Conservation (phyloP, 2,329 filamentous ascomycete genomes). For the Botrytis paeoniae region DNA sequence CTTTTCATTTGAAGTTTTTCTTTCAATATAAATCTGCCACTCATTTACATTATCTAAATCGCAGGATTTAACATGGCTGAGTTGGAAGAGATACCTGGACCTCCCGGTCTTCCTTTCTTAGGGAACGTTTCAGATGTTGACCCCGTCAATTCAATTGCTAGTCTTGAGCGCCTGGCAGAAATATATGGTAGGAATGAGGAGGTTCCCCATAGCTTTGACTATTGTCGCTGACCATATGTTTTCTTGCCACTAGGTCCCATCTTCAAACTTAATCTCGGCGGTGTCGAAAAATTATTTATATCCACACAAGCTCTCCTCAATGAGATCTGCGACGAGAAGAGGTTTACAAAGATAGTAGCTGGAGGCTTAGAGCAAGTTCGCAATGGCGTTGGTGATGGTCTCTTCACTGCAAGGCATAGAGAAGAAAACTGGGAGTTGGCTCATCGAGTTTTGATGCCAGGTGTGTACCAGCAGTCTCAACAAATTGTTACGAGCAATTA, state of each 20-base stretch:
- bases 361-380: conserved; percentile 54
- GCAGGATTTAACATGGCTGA: conserved; percentile 21
- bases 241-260: conserved; percentile 43
- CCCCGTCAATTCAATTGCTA: conserved; percentile 52
- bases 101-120: conserved; percentile 24
- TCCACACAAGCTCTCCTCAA: conserved; percentile 55
- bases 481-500: neutral
- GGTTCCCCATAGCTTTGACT: neutral
- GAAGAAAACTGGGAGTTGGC: conserved; percentile 66
- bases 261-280: conserved; percentile 53
- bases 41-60: neutral
- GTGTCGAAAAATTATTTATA: conserved; percentile 48
- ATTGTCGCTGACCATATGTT: neutral
- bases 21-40: neutral
- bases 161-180: conserved; percentile 56
- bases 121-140: conserved; percentile 57
- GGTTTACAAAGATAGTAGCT: conserved; percentile 59
- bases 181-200: conserved; percentile 53
- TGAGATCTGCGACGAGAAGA: conserved; percentile 60
- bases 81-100: conserved; percentile 25
- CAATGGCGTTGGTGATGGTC: conserved; percentile 59
- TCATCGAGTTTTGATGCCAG: conserved; percentile 60
- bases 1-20: neutral
- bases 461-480: conserved; percentile 1
- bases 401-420: conserved; percentile 57